Conservation (phyloP, 1,284 basidiomycete genomes). For the Agroathelia rolfsii region DNA sequence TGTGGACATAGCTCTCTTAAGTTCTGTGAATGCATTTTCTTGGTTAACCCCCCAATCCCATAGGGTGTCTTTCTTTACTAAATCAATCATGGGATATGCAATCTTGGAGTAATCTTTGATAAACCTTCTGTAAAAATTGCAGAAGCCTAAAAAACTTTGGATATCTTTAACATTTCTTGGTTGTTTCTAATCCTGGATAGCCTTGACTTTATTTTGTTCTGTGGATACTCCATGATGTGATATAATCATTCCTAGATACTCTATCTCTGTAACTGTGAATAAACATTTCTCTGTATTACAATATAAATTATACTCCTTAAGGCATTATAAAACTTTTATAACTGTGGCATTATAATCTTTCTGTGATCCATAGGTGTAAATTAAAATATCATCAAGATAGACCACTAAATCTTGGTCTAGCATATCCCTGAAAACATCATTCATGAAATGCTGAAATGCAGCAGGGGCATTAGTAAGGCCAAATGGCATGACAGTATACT, state of each 20-base stretch:
- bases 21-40: constrained; percentile 18
- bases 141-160: constrained; percentile 25
- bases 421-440: constrained; percentile 25
- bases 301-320: constrained; percentile 18
- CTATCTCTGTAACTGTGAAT: constrained; percentile 21
- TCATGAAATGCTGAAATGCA: constrained; percentile 22
- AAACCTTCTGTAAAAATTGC: constrained; percentile 26
- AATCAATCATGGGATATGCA: constrained; percentile 15
- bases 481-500: constrained; percentile 27
- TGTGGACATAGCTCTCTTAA: constrained; percentile 24
- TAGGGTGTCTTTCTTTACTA: constrained; percentile 9
- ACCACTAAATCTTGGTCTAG: constrained; percentile 24
- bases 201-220: constrained; percentile 21
- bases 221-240: constrained; percentile 17
- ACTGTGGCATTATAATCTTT: constrained; percentile 16
- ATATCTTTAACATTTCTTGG: constrained; percentile 19
- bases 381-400: constrained; percentile 25
- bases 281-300: constrained; percentile 28
- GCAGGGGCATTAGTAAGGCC: constrained; percentile 19
- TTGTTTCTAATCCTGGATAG: constrained; percentile 20
- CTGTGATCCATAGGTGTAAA: constrained; percentile 10
- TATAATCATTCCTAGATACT: constrained; percentile 33
- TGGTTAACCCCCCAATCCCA: constrained; percentile 14
- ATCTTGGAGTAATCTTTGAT: constrained; percentile 21
- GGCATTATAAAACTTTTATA: constrained; percentile 19